phyloP scores from a whole-genome alignment of 2,329 filamentous ascomycete genomes.

The Penicillium glabrum region DNA sequence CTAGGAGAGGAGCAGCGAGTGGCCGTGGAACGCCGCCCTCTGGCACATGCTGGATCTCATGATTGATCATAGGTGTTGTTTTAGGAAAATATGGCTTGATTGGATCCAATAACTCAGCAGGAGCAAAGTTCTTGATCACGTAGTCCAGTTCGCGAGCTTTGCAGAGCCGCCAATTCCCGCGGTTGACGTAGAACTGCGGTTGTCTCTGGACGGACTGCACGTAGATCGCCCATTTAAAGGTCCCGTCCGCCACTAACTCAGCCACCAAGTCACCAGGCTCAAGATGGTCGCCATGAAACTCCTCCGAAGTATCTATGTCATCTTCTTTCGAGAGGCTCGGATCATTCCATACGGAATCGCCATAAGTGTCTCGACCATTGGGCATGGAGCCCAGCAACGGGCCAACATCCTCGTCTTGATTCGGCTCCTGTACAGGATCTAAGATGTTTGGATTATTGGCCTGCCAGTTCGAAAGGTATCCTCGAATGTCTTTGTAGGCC shows the following conservation, averaged over 20 bases:
- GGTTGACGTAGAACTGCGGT: slow-evolving; percentile 44
- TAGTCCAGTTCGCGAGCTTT: slow-evolving; percentile 45
- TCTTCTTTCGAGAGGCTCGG: slow-evolving; percentile 25
- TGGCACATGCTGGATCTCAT: slow-evolving; percentile 34
- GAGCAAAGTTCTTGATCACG: slow-evolving; percentile 50
- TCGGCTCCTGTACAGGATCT: slow-evolving; percentile 28
- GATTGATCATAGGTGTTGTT: slow-evolving; percentile 22
- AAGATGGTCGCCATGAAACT: slow-evolving; percentile 37
- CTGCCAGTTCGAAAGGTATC: slow-evolving; percentile 45
- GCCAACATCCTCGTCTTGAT: background rate
- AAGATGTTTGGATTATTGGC: slow-evolving; percentile 27
- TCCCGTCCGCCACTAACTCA: slow-evolving; percentile 27
- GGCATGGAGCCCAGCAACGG: slow-evolving; percentile 34
- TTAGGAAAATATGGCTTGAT: slow-evolving; percentile 54
- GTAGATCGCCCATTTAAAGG: slow-evolving; percentile 40
- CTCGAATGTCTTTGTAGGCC: slow-evolving; percentile 38
- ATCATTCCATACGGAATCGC: slow-evolving; percentile 27
- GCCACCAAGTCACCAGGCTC: slow-evolving; percentile 44
- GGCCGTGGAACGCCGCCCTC: slow-evolving; percentile 45
- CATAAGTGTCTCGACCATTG: slow-evolving; percentile 28
- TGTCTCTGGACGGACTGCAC: slow-evolving; percentile 42
- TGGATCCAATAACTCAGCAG: slow-evolving; percentile 45
- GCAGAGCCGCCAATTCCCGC: slow-evolving; percentile 45
- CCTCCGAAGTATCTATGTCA: slow-evolving; percentile 25
- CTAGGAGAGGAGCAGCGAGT: slow-evolving; percentile 36